Base-by-base conservation (phyloP, 169 alveolate species). In the Eimeria mitis region DNA sequence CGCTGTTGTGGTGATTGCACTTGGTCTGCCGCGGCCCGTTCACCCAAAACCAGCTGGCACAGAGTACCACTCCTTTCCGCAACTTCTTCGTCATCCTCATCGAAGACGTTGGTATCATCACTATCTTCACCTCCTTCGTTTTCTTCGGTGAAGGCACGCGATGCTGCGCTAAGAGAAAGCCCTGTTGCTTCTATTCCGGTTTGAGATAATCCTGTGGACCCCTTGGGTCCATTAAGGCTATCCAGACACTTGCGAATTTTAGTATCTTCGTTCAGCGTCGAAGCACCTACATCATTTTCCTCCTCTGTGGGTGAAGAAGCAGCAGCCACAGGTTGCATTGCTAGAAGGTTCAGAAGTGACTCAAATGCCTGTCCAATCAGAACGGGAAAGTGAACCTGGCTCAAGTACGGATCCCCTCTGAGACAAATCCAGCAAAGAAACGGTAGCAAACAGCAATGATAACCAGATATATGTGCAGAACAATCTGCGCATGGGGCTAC, bases 341-440 rank as follows among this genome's bases (percentile, higher is more conserved):
- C 73, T 75, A 89, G n/a, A 21, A 65, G 94, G n/a, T 42, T 61
- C 54, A 89, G n/a, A 19, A 87, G 83, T 25, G 92, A 59, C 68
- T 70, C 78, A 87, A 87, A 63, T 4, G 92, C 92, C 44, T 65
- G 83, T 8, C 92, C 92, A 31, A 87, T 87, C 42, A 87, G 65
- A 13, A 49, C 44, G 2, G 81, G 81, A 31, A 87, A 87, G 92
- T 61, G 83, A 54, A 83, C 90, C 47, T 83, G 90, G 31, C 68
- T 83, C 76, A 83, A 19, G 37, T 54, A 83, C 47, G 90, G 73
- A 56, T 83, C 90, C 37, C 90, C 90, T 21, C 90, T 83, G 90
- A 31, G 56, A 42, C 65, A 13, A 83, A 61, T 7, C 34, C 54
- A 56, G 8, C 70, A 54, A 31, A 83, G 34, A 13, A 23, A n/a